Evolutionary conservation across 208 protist genomes (phyloP).

Genomic region (Tetramitus jugosus): DNA sequence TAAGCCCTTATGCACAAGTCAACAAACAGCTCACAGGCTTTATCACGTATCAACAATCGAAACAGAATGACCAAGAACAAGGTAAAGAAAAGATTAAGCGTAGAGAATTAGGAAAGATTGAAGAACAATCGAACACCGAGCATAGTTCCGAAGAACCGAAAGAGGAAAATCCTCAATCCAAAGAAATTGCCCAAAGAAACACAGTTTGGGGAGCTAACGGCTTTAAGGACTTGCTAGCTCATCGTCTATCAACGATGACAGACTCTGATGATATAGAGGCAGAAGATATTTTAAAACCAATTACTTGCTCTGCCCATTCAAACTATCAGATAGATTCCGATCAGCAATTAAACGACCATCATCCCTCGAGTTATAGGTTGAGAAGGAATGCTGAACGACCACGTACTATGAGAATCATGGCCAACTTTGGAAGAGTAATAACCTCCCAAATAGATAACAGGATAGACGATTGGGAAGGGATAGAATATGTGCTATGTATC

Average conservation of each 20-base stretch:
- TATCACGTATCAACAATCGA: too few species aligned
- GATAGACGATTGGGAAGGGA: neutral
- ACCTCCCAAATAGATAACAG: neutral
- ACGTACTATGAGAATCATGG: constrained; percentile 1
- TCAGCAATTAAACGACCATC: too few species aligned
- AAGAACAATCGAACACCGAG: neutral
- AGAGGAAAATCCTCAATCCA: neutral
- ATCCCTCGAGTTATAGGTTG: neutral
- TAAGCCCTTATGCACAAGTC: neutral
- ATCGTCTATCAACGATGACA: neutral
- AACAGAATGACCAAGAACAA: neutral
- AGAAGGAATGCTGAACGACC: neutral
- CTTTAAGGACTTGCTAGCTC: neutral
- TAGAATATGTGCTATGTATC: constrained; percentile 9
- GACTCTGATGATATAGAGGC: neutral
- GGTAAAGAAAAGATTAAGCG: neutral
- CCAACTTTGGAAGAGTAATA: neutral
- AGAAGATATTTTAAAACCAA: neutral
- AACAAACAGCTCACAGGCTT: neutral
- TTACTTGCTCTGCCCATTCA: neutral
- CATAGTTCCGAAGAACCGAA: neutral
- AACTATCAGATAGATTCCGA: too few species aligned
- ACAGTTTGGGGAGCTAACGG: neutral
- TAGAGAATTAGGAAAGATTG: neutral
- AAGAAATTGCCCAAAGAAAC: neutral